These are phyloP conservation scores for Fusarium sp. DNA, from an alignment of 2,329 filamentous ascomycete genomes.

Conservation along the genomic window DNA sequence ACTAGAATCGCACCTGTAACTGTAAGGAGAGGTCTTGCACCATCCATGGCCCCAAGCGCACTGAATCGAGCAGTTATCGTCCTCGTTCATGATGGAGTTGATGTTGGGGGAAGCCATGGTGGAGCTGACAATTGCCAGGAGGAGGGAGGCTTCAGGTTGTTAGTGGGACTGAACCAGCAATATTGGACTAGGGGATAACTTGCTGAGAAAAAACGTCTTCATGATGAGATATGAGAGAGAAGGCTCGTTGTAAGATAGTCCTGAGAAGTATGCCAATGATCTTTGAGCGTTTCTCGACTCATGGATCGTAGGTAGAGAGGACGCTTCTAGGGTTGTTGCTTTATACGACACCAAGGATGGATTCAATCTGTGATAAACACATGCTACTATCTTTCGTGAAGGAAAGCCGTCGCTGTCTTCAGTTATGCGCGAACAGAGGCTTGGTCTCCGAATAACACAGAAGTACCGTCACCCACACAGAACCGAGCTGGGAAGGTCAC, in stretches of 20 bases:
- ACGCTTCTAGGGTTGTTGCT: too few relatives aligned
- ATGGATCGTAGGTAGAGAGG: neutral
- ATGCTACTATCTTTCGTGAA: neutral
- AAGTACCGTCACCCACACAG: neutral
- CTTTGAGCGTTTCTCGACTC: neutral
- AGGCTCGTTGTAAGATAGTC: neutral
- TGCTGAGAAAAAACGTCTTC: neutral
- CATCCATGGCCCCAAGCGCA: conserved; percentile 4
- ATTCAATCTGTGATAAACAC: neutral
- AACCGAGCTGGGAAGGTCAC: neutral
- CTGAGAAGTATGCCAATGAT: neutral
- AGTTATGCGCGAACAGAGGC: neutral
- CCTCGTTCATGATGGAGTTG: neutral
- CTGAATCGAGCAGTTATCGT: neutral
- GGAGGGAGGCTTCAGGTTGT: neutral
- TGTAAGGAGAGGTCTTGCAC: neutral
- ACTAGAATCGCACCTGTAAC: neutral
- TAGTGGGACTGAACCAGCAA: neutral
- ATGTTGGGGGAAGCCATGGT: neutral
- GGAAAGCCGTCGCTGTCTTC: neutral
- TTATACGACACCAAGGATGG: neutral
- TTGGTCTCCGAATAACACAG: neutral
- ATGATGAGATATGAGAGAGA: neutral
- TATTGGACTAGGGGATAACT: neutral
- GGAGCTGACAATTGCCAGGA: neutral